A percentile compares a stretch with the other conserved stretches of the same genome.
Evolutionary conservation across 2,329 filamentous ascomycete species (phyloP).

Genomic region (Sporothrix variecibatus): DNA sequence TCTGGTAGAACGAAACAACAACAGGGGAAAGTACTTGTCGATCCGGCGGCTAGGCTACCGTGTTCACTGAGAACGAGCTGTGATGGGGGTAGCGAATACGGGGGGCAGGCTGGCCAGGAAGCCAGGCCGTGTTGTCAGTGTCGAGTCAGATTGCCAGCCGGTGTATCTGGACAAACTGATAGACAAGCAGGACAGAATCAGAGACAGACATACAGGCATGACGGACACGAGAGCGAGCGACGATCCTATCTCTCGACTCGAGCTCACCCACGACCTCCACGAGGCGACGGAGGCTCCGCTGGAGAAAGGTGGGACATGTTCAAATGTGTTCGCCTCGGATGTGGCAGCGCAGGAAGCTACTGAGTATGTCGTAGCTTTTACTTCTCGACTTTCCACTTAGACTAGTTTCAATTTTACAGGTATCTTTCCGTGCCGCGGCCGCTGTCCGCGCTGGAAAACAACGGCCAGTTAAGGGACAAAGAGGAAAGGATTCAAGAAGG

Average conservation of each 20-base stretch:
- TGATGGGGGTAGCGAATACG: neutral
- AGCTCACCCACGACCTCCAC: constrained; percentile 1
- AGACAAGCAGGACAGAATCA: neutral
- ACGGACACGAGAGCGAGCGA: neutral
- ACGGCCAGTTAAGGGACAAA: neutral
- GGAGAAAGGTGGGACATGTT: neutral
- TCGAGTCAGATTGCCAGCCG: neutral
- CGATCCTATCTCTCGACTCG: neutral
- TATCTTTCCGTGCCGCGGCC: neutral
- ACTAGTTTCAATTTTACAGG: neutral
- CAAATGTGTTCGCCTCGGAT: neutral
- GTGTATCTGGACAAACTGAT: neutral
- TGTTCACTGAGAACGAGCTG: neutral
- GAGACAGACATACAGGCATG: neutral
- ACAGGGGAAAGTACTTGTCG: neutral
- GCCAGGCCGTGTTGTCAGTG: neutral
- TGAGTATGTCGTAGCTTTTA: neutral
- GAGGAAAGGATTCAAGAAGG: neutral
- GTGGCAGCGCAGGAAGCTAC: constrained; percentile 5
- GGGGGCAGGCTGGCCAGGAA: neutral
- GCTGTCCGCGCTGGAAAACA: neutral
- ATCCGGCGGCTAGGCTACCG: constrained; percentile 12
- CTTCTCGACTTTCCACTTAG: neutral
- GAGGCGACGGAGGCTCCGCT: neutral
- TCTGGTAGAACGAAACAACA: neutral